Evolutionary conservation across 164 flowering plant species (phyloP).

Genomic region (Buxus sempervirens): DNA sequence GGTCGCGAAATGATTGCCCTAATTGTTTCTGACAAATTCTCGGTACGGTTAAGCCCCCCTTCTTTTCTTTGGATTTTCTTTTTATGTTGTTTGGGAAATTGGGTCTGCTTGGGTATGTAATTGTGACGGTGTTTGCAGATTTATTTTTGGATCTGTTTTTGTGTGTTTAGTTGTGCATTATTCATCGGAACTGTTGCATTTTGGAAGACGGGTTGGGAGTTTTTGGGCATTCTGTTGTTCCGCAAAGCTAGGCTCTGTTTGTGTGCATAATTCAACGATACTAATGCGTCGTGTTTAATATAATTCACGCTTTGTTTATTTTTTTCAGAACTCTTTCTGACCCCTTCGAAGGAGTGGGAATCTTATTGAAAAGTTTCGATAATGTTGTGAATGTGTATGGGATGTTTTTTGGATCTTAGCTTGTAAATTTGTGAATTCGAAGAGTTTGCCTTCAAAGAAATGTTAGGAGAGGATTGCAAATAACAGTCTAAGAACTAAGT

Average conservation of each 20-base stretch:
- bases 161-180: neutral
- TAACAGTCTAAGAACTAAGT: too few relatives aligned
- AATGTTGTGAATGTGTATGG: neutral
- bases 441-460: too few relatives aligned
- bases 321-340: neutral
- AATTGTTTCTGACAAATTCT: neutral
- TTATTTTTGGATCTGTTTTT: too few relatives aligned
- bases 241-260: neutral
- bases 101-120: neutral
- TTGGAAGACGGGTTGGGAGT: neutral
- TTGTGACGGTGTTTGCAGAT: too few relatives aligned
- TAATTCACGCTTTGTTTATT: neutral
- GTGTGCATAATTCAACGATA: constrained; percentile 10
- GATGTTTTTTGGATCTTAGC: too few relatives aligned
- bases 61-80: neutral
- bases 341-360: neutral
- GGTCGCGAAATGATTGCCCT: constrained; percentile 53
- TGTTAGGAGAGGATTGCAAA: too few relatives aligned
- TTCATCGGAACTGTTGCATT: neutral
- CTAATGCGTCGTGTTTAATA: neutral
- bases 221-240: constrained; percentile 3
- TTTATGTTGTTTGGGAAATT: neutral
- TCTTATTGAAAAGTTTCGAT: neutral
- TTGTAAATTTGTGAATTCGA: too few relatives aligned
- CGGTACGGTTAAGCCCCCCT: neutral